Evolutionary conservation across 257 asterid species (phyloP).

Genomic region (Plectranthus barbatus): DNA sequence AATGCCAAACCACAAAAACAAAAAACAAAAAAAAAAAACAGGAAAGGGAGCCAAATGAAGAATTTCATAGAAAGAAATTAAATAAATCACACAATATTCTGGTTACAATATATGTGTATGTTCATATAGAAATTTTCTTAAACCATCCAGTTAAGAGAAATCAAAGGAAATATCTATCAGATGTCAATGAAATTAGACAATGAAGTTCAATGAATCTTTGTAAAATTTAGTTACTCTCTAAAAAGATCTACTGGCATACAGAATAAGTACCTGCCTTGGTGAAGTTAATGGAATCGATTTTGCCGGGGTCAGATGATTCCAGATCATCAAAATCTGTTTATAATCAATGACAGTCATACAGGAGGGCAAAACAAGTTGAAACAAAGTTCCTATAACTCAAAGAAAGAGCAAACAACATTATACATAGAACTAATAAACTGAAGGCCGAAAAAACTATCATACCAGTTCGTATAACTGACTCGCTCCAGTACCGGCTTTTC

Average conservation of each 20-base stretch:
- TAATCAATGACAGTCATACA: constrained; percentile 9
- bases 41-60: no score
- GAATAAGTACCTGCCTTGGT: constrained; percentile 98
- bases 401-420: background rate
- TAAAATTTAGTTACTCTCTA: background rate
- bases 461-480: constrained; percentile 85
- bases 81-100: background rate
- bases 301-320: constrained; percentile 60
- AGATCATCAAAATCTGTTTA: constrained; percentile 62
- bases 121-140: background rate
- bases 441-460: background rate
- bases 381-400: background rate
- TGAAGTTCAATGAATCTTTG: background rate
- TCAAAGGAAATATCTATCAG: background rate
- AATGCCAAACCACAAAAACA: no score
- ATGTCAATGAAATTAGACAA: background rate
- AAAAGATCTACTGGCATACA: constrained; percentile 16
- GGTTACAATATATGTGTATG: background rate
- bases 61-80: background rate
- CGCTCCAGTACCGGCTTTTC: constrained; percentile 95
- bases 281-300: constrained; percentile 57
- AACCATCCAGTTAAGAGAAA: background rate
- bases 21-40: no score
- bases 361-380: background rate
- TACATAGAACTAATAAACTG: background rate